phyloP scores from a whole-genome alignment of 2,329 filamentous ascomycete genomes.

The Hyphodiscus sp. region DNA sequence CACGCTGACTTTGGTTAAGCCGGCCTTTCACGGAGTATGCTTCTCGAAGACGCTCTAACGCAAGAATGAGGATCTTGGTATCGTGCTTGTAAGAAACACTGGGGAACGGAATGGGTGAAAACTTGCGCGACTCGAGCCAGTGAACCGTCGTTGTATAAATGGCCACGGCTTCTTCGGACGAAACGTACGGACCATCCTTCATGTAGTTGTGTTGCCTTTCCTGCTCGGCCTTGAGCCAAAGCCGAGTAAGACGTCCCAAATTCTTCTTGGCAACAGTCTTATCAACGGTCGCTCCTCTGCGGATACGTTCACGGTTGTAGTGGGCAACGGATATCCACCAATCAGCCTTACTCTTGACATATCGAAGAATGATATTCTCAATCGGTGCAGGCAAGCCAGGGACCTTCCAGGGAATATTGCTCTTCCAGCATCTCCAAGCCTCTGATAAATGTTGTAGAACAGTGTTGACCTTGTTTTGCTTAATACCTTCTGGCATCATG shows the following conservation, averaged over 20 bases:
- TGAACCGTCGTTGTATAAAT: conserved; percentile 99
- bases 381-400: conserved; percentile 93
- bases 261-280: conserved; percentile 99
- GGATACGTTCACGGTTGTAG: conserved; percentile 96
- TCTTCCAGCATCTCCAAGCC: conserved; percentile 99
- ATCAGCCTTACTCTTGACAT: conserved; percentile 98
- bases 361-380: conserved; percentile 96
- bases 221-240: conserved; percentile 98
- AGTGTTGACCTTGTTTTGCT: conserved; percentile 98
- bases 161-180: conserved; percentile 94
- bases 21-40: conserved; percentile 97
- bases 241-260: conserved; percentile 81
- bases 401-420: conserved; percentile 99
- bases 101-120: conserved; percentile 96
- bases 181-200: conserved; percentile 98
- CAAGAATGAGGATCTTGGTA: conserved; percentile 95
- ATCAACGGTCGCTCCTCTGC: conserved; percentile 92
- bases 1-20: conserved; percentile 93
- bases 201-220: conserved; percentile 99
- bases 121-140: conserved; percentile 97
- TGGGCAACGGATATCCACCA: conserved; percentile 99
- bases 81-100: conserved; percentile 99
- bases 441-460: conserved; percentile 95
- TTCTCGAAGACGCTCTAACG: conserved; percentile 85
- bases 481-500: conserved; percentile 99